Conservation (phyloP, 805 yeast species). For the Myxozyma vanderwaltii region DNA sequence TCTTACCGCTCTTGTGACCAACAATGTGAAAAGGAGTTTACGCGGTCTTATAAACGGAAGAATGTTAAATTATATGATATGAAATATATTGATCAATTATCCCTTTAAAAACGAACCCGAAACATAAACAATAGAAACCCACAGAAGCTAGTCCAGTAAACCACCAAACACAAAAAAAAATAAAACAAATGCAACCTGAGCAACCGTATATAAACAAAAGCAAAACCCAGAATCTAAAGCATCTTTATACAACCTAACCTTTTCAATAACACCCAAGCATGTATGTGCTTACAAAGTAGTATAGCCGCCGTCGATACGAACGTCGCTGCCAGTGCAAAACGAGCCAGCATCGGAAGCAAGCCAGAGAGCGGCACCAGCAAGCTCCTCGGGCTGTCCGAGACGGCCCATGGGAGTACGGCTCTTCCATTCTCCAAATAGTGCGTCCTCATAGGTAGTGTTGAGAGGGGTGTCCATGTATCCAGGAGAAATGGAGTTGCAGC, state of each 20-base stretch:
- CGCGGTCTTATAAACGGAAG: too few relatives aligned
- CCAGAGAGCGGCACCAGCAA: conserved; percentile 66
- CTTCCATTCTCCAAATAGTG: conserved; percentile 59
- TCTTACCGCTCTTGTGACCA: too few relatives aligned
- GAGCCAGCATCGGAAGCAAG: conserved; percentile 58
- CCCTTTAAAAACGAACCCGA: too few relatives aligned
- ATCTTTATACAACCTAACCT: not conserved
- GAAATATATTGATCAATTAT: too few relatives aligned
- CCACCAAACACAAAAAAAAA: conserved; percentile 3
- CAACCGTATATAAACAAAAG: not conserved
- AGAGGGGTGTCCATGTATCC: conserved; percentile 73
- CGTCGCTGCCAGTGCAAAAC: conserved; percentile 67
- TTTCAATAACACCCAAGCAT: too few relatives aligned
- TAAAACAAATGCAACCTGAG: not conserved
- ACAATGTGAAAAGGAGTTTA: too few relatives aligned
- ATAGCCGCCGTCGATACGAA: conserved; percentile 66
- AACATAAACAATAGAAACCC: not conserved
- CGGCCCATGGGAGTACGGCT: conserved; percentile 66
- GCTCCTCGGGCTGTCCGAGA: conserved; percentile 68
- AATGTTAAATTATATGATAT: too few relatives aligned
- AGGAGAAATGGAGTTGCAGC: conserved; percentile 68
- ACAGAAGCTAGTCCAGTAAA: not conserved
- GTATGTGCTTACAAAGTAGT: conserved; percentile 37
- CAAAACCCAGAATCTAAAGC: not conserved
- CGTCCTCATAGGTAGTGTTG: conserved; percentile 56